These are phyloP conservation scores for Thermomucor indicae-seudaticae DNA, from an alignment of 371 early-diverging fungal species.

Conservation along the genomic window DNA sequence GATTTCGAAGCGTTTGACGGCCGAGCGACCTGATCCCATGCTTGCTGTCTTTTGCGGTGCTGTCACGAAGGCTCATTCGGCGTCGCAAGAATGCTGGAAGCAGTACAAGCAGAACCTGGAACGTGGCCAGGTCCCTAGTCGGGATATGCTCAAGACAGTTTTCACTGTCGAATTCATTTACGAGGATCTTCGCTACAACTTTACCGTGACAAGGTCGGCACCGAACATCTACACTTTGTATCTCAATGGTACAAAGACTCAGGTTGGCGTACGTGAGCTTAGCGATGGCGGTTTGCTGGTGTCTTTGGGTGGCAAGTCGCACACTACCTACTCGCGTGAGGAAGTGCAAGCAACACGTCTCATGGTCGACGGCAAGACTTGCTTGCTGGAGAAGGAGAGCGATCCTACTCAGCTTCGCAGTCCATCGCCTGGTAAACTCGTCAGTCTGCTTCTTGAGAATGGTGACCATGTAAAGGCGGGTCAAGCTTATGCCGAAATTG, in stretches of 20 bases:
- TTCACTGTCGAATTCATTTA: constrained; percentile 87
- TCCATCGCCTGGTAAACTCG: constrained; percentile 97
- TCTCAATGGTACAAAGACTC: constrained; percentile 79
- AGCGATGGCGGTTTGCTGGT: constrained; percentile 94
- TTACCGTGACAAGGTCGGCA: constrained; percentile 77
- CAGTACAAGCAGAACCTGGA: constrained; percentile 83
- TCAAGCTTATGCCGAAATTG: constrained; percentile 97
- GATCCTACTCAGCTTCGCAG: constrained; percentile 94
- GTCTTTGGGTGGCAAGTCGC: constrained; percentile 82
- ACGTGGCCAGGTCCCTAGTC: constrained; percentile 88
- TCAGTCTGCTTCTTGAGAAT: constrained; percentile 86
- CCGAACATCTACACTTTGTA: constrained; percentile 78
- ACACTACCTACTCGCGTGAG: constrained; percentile 88
- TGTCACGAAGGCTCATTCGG: constrained; percentile 77
- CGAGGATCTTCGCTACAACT: constrained; percentile 84
- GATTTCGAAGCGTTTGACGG: constrained; percentile 85
- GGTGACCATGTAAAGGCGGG: constrained; percentile 88
- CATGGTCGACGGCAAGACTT: constrained; percentile 90
- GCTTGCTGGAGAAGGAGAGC: constrained; percentile 90
- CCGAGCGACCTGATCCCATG: constrained; percentile 88
- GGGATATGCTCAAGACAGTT: constrained; percentile 70
- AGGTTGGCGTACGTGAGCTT: constrained; percentile 77
- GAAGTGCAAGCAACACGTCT: constrained; percentile 87
- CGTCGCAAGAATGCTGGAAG: constrained; percentile 54
- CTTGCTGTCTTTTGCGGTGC: constrained; percentile 92